A percentile compares a stretch with the other conserved stretches of the same genome.
Evolutionary conservation across 1,139 yeast species (phyloP).

Genomic region (Lodderomyces beijingensis): DNA sequence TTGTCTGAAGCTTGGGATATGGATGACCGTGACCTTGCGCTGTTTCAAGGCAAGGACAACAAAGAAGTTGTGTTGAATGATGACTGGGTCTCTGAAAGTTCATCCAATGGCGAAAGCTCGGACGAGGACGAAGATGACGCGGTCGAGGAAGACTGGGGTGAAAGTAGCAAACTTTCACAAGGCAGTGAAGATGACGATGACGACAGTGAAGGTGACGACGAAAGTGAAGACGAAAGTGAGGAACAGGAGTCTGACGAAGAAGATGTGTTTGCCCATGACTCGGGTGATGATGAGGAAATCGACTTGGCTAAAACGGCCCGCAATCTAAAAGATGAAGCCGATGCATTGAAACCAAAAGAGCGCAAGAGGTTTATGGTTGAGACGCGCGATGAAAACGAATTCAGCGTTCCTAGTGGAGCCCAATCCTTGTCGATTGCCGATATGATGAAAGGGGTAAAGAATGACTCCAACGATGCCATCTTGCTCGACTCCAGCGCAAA

Average conservation of each 20-base stretch:
- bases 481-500: conserved; percentile 44
- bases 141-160: conserved; percentile 6
- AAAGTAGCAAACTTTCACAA: conserved; percentile 4
- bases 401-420: conserved; percentile 57
- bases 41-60: conserved; percentile 16
- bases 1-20: conserved; percentile 86
- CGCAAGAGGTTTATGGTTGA: conserved; percentile 45
- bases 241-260: conserved; percentile 14
- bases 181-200: conserved; percentile 13
- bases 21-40: conserved; percentile 53
- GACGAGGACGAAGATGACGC: conserved; percentile 13
- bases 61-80: conserved; percentile 36
- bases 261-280: conserved; percentile 5
- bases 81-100: conserved; percentile 33
- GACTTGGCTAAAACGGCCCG: conserved; percentile 35
- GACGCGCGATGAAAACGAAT: conserved; percentile 67
- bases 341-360: conserved; percentile 29
- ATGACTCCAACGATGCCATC: conserved; percentile 30
- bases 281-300: conserved; percentile 18
- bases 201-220: conserved; percentile 13
- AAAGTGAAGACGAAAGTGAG: conserved; percentile 13
- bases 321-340: conserved; percentile 23
- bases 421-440: conserved; percentile 64
- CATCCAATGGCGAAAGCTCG: conserved; percentile 10
- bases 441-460: conserved; percentile 62